Percentiles rank a stretch among this genome's conserved stretches.
These are phyloP conservation scores for Candida pseudocylindracea DNA, from an alignment of 1,139 yeast genomes.

Conservation along the genomic window DNA sequence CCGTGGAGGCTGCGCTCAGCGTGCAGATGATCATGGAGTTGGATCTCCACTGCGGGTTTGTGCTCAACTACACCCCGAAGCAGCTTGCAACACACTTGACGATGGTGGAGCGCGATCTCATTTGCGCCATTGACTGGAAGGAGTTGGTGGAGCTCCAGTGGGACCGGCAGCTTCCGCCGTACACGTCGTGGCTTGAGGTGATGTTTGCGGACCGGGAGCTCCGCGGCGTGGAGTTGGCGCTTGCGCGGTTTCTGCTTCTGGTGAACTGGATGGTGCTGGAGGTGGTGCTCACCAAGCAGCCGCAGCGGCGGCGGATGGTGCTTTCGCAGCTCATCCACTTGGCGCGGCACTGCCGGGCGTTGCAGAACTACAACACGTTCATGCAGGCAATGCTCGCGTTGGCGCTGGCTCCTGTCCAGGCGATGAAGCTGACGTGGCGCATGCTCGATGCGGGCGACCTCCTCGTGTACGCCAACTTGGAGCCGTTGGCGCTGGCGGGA, in stretches of 20 bases:
- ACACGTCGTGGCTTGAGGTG: slow-evolving; percentile 74
- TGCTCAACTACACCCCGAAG: slow-evolving; percentile 45
- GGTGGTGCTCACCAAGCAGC: slow-evolving; percentile 41
- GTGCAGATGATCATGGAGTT: slow-evolving; percentile 15
- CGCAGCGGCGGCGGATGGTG: slow-evolving; percentile 37
- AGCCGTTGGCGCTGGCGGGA: slow-evolving; percentile 38
- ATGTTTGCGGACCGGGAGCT: slow-evolving; percentile 32
- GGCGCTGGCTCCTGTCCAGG: slow-evolving; percentile 44
- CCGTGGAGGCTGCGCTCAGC: slow-evolving; percentile 4
- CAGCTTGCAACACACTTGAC: slow-evolving; percentile 65
- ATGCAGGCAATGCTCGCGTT: slow-evolving; percentile 76
- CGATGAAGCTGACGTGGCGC: slow-evolving; percentile 56
- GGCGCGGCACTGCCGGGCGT: slow-evolving; percentile 47
- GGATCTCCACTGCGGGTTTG: slow-evolving; percentile 51
- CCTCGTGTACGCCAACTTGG: slow-evolving; percentile 41
- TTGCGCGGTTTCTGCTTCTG: slow-evolving; percentile 70
- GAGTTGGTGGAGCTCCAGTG: slow-evolving; percentile 64
- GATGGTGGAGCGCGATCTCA: slow-evolving; percentile 61
- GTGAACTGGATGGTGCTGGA: slow-evolving; percentile 90
- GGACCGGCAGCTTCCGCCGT: slow-evolving; percentile 43
- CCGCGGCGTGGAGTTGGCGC: slow-evolving; percentile 67
- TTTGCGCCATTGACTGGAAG: slow-evolving; percentile 81
- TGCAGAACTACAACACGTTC: slow-evolving; percentile 70
- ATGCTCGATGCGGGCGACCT: slow-evolving; percentile 32
- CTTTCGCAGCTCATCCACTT: slow-evolving; percentile 68